Evolutionary conservation across 2,329 filamentous ascomycete genomes (phyloP), one percentile per base, ranked within the genome.

Genomic region (Fusarium guadeloupense): DNA sequence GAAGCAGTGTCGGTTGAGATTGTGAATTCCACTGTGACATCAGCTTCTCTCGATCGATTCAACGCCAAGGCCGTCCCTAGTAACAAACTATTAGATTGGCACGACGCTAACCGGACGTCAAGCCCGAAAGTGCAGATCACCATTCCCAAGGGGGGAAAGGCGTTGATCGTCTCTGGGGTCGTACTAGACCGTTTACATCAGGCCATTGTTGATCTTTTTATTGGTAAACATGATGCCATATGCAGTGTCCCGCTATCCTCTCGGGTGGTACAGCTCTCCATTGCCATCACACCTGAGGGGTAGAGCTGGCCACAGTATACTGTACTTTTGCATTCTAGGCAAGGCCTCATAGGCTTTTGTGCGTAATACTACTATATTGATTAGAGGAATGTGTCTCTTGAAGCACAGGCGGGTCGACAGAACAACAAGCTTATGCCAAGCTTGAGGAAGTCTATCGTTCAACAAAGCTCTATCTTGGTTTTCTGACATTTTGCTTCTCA

Each of bases 111-210:
- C 13, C 54, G 55, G 55, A 38, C 25, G 28, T 59, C 25, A 54
- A 20, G 21, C 30, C 40, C 54, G 54, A 47, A 16, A 54, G 54
- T 59, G 55, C 31, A 28, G 40, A 54, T 59, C 35, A 54, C 26
- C 12, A 16, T 19, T 9, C 40, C 54, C 9, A 34, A 54, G 23
- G 6, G 6, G 1, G 49, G 46, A 54, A 59, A 54, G 19, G 46
- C 21, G 35, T 28, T 16, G 35, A 33, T 23, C 14, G n/a, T 31
- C 17, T 30, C 9, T 46, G 20, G 14, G 5, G 31, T 59, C 14
- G 40, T 54, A 41, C 54, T 59, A 46, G 17, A 23, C 54, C 54
- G 46, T 54, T 47, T 46, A 6, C 5, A 54, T 47, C 17, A 54
- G 31, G 6, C 17, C 47, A 59, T 59, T 40, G 54, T 25, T 40